Evolutionary conservation across 1,284 basidiomycete species (phyloP).

Genomic region (Rhodotorula sp.): DNA sequence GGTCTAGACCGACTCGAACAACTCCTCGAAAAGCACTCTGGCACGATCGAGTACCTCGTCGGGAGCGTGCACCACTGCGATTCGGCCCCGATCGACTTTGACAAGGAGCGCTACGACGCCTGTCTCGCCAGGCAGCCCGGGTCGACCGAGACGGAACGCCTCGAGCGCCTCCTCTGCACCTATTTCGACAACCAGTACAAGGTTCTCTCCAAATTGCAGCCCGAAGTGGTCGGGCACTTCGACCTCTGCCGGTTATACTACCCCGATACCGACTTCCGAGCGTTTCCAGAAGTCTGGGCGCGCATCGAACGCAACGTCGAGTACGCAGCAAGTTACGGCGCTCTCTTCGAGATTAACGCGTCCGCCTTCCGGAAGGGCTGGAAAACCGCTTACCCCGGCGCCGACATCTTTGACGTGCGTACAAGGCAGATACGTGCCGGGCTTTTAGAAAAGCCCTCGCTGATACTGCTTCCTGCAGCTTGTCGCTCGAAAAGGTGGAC

Average conservation of each 20-base stretch:
- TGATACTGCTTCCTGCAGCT: conserved; percentile 54
- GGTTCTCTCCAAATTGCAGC: conserved; percentile 67
- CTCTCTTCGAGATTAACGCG: conserved; percentile 88
- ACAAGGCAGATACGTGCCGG: neutral
- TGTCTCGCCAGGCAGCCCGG: conserved; percentile 53
- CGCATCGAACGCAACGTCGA: conserved; percentile 73
- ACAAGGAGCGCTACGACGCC: conserved; percentile 64
- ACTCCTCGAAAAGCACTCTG: conserved; percentile 57
- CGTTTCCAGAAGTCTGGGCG: conserved; percentile 58
- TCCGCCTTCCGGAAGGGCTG: conserved; percentile 91
- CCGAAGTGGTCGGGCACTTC: conserved; percentile 89
- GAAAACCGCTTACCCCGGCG: conserved; percentile 76
- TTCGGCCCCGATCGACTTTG: conserved; percentile 89
- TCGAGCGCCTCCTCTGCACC: conserved; percentile 55
- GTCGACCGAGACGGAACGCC: conserved; percentile 10
- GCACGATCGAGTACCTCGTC: conserved; percentile 80
- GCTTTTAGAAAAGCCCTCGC: neutral
- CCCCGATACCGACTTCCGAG: conserved; percentile 54
- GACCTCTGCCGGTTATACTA: conserved; percentile 82
- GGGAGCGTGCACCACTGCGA: conserved; percentile 92
- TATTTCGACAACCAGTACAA: conserved; percentile 83
- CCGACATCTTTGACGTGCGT: conserved; percentile 70
- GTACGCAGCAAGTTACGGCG: conserved; percentile 76
- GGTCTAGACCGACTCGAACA: conserved; percentile 59
- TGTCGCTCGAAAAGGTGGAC: conserved; percentile 65